phyloP scores from a whole-genome alignment of 768 basidiomycete species.

The Termitomyces sp. region DNA sequence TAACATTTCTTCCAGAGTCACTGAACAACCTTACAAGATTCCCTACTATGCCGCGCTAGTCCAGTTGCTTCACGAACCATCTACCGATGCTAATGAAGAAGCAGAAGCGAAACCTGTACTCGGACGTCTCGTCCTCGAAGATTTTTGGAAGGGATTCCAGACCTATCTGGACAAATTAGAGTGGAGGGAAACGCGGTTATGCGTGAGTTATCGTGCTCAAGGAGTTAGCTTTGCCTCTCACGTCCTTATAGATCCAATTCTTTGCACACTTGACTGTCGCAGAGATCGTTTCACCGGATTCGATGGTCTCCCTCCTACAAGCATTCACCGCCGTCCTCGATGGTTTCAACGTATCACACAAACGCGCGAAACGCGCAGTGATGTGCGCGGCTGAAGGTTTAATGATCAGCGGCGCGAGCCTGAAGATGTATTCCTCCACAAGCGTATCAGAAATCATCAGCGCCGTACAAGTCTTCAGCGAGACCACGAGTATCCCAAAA shows the following conservation, averaged over 20 bases:
- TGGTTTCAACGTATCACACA: slow-evolving; percentile 83
- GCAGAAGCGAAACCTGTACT: slow-evolving; percentile 40
- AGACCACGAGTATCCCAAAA: slow-evolving; percentile 52
- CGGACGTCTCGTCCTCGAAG: slow-evolving; percentile 74
- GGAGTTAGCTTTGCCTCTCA: not conserved
- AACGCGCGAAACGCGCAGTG: slow-evolving; percentile 78
- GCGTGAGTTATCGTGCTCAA: slow-evolving; percentile 47
- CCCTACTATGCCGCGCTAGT: slow-evolving; percentile 84
- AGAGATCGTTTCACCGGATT: slow-evolving; percentile 67
- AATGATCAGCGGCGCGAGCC: slow-evolving; percentile 64
- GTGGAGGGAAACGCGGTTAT: slow-evolving; percentile 87
- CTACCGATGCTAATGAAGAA: slow-evolving; percentile 24
- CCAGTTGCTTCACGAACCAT: slow-evolving; percentile 54
- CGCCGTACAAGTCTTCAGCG: slow-evolving; percentile 66
- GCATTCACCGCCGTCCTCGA: slow-evolving; percentile 85
- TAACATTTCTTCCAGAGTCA: slow-evolving; percentile 46
- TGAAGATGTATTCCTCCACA: slow-evolving; percentile 58
- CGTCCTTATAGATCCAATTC: slow-evolving; percentile 70
- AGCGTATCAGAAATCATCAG: slow-evolving; percentile 64
- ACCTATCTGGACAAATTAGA: slow-evolving; percentile 81
- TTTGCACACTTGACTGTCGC: slow-evolving; percentile 85
- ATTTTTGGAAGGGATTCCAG: slow-evolving; percentile 90
- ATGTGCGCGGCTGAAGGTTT: slow-evolving; percentile 79
- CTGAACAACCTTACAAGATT: slow-evolving; percentile 92
- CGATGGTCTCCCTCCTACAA: slow-evolving; percentile 75